A percentile compares a stretch with the other conserved stretches of the same genome.
Conservation (phyloP, 768 basidiomycete genomes). For the Suillus cothurnatus region DNA sequence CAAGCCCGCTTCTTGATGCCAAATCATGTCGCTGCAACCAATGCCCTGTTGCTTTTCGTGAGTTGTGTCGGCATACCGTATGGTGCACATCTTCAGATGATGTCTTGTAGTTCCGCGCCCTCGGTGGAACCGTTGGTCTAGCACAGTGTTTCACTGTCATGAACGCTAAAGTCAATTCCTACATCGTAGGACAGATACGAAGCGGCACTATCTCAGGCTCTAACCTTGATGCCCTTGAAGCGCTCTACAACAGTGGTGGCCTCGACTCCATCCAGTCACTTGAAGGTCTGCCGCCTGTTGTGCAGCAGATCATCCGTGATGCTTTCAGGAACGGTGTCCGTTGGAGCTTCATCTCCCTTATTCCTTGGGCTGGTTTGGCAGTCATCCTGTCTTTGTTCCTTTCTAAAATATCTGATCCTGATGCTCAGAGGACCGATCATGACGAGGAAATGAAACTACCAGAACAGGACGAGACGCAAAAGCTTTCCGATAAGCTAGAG, state of each 20-base stretch:
- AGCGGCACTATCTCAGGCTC: conserved; percentile 32
- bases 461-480: neutral
- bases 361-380: conserved; percentile 49
- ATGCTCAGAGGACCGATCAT: conserved; percentile 3
- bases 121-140: conserved; percentile 57
- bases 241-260: conserved; percentile 25
- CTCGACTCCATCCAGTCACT: conserved; percentile 40
- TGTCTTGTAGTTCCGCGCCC: conserved; percentile 40
- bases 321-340: conserved; percentile 45
- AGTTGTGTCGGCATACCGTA: conserved; percentile 17
- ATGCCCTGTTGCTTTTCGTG: conserved; percentile 48
- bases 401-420: conserved; percentile 36
- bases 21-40: conserved; percentile 43
- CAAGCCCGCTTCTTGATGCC: conserved; percentile 50
- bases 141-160: conserved; percentile 55
- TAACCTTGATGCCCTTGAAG: conserved; percentile 30
- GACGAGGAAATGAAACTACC: neutral
- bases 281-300: conserved; percentile 34
- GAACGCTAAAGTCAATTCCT: conserved; percentile 41
- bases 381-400: conserved; percentile 41
- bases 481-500: neutral
- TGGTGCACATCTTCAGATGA: neutral
- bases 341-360: conserved; percentile 48
- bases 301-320: conserved; percentile 38
- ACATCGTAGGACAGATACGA: conserved; percentile 29